Conservation (phyloP, 192 early-diverging fungal genomes). For the Gamsiella multidivaricata region DNA sequence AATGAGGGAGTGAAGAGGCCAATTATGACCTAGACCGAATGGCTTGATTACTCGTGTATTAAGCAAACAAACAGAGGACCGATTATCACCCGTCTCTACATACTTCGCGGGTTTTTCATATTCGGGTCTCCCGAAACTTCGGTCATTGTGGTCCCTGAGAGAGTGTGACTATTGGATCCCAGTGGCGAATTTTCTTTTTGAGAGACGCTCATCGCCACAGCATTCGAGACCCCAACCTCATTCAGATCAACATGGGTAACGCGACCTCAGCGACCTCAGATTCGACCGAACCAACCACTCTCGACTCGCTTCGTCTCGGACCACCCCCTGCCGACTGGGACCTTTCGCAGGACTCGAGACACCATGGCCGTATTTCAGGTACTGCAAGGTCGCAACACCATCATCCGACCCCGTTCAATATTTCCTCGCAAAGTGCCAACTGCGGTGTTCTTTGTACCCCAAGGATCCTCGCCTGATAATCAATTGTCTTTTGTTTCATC, state of each 20-base stretch:
- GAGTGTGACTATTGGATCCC: no score
- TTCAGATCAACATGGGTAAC: constrained; percentile 36
- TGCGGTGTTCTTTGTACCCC: not conserved
- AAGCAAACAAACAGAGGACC: no score
- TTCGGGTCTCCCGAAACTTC: no score
- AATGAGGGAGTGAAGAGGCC: no score
- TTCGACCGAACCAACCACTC: constrained; percentile 2
- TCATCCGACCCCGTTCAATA: not conserved
- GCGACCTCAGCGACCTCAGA: constrained; percentile 29
- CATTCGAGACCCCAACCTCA: not conserved
- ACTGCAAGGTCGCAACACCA: not conserved
- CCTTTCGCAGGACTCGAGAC: constrained; percentile 3
- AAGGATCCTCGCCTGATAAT: not conserved
- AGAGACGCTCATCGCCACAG: constrained; percentile 8
- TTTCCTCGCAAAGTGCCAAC: no score
- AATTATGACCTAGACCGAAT: no score
- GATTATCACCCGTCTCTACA: no score
- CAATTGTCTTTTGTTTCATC: not conserved
- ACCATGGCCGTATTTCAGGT: constrained; percentile 28
- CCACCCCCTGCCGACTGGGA: constrained; percentile 38
- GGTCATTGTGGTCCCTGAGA: no score
- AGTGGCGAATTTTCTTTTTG: no score
- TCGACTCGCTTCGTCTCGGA: constrained; percentile 30
- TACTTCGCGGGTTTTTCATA: no score
- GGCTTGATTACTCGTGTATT: no score